Evolutionary conservation across 768 basidiomycete species (phyloP), one percentile per base, ranked within the genome.

Genomic region (Harrya chromipes): DNA sequence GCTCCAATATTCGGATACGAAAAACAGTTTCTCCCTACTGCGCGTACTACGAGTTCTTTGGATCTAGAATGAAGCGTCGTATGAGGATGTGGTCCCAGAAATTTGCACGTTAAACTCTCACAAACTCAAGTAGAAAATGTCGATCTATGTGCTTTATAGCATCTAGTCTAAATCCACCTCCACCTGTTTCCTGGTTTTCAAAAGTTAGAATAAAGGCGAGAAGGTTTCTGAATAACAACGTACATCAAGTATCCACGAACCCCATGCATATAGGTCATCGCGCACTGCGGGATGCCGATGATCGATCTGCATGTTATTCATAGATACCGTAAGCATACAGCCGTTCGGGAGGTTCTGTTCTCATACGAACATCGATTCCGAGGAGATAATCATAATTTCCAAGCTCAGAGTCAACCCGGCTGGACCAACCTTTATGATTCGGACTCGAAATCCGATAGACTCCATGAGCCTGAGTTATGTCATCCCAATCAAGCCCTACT

Each of bases 61-160:
- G 37, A 87, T 72, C 86, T 87, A 54, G 47, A 37, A 19, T 34
- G 29, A 16, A 5, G 10, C 2, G 23, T 23, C 3, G 12, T 0
- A 7, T 58, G 26, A 54, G 47, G 6, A 21, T 24, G 24, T 36
- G 19, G 14, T 31, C 33, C 16, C 26, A 5, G 7, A n/a, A 16
- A 24, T 38, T 16, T 29, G 43, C 11, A 13, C 24, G n/a, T 46
- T 27, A 3, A 8, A 17, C 16, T 65, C 79, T 64, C 55, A 90
- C 90, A 70, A 88, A 91, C 31, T 78, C 73, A 3, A 79, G 60
- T n/a, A 87, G 67, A 58, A 90, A 91, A 20, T 71, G 69, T 49
- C 77, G 72, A 65, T 93, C 89, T 43, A 89, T 84, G 56, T 97
- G 94, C 65, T 95, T 97, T 56, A 94, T 87, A 16, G 93, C 94